Evolutionary conservation across 192 early-diverging fungal species (phyloP).

Genomic region (Coemansia sp.): DNA sequence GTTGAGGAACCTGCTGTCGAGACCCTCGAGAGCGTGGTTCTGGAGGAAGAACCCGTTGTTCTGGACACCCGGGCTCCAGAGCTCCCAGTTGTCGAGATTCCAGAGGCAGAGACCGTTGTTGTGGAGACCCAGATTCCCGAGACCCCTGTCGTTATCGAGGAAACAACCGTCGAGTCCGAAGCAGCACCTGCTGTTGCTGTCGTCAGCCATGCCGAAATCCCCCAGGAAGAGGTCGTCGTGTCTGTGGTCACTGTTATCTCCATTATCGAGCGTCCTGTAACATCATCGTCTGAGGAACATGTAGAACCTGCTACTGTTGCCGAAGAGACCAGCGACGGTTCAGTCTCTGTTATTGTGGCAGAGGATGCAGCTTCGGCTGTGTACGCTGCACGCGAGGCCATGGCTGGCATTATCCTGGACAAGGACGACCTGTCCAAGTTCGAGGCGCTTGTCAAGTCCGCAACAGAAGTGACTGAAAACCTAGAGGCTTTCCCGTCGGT

Average conservation of each 20-base stretch:
- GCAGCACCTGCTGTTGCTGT: not conserved
- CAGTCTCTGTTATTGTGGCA: constrained; percentile 2
- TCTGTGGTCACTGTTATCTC: not conserved
- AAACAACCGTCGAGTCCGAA: not conserved
- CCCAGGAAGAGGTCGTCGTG: not conserved
- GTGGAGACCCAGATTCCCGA: not conserved
- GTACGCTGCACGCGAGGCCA: constrained; percentile 40
- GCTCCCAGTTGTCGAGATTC: too few species aligned
- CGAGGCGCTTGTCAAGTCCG: constrained; percentile 36
- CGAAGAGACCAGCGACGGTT: not conserved
- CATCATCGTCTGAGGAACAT: not conserved
- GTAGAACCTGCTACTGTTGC: not conserved
- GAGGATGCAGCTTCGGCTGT: constrained; percentile 47
- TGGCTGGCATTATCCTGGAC: constrained; percentile 35
- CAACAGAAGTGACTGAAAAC: constrained; percentile 25
- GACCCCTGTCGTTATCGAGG: not conserved
- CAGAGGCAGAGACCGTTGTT: not conserved
- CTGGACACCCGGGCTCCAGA: not conserved
- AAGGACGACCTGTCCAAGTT: constrained; percentile 32
- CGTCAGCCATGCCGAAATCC: not conserved
- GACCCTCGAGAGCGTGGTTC: not conserved
- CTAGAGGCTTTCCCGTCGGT: constrained; percentile 43
- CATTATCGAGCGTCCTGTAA: not conserved
- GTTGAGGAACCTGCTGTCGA: not conserved
- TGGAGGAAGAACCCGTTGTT: not conserved